These are phyloP conservation scores for Aspergillus amoenus DNA, from an alignment of 2,329 filamentous ascomycete species.

Conservation along the genomic window DNA sequence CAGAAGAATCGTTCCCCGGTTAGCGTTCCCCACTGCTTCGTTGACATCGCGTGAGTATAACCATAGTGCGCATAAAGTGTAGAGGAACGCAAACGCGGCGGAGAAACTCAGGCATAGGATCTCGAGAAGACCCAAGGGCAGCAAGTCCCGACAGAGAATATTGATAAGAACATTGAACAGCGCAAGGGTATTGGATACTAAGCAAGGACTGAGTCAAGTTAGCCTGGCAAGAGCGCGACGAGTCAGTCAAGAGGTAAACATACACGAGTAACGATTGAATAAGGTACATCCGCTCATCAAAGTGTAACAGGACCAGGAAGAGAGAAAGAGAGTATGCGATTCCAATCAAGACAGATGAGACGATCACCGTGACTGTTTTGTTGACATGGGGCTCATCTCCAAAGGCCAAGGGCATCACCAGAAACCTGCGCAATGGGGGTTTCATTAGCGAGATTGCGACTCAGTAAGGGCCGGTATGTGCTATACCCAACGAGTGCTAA, in stretches of 20 bases:
- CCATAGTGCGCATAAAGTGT: conserved; percentile 27
- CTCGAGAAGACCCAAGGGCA: conserved; percentile 27
- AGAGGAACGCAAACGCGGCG: conserved; percentile 27
- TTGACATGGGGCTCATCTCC: conserved; percentile 21
- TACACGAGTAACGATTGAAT: conserved; percentile 34
- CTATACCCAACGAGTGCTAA: conserved; percentile 31
- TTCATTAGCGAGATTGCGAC: neutral
- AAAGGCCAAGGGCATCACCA: conserved; percentile 32
- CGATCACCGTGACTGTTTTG: conserved; percentile 23
- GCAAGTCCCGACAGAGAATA: conserved; percentile 28
- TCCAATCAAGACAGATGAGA: conserved; percentile 28
- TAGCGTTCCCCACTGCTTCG: conserved; percentile 10
- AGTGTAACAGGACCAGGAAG: conserved; percentile 25
- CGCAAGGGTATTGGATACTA: conserved; percentile 30
- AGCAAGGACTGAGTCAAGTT: conserved; percentile 20
- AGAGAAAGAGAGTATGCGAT: conserved; percentile 27
- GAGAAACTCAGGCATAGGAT: conserved; percentile 29
- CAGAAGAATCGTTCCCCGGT: conserved; percentile 20
- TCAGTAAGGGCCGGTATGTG: neutral
- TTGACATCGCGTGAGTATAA: conserved; percentile 21
- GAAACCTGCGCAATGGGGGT: conserved; percentile 21
- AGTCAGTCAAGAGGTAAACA: neutral
- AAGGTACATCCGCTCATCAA: conserved; percentile 25
- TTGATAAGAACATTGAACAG: conserved; percentile 36
- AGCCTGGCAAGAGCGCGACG: conserved; percentile 1